phyloP scores from a whole-genome alignment of 441 rosid genomes.

The Populus hybrid region DNA sequence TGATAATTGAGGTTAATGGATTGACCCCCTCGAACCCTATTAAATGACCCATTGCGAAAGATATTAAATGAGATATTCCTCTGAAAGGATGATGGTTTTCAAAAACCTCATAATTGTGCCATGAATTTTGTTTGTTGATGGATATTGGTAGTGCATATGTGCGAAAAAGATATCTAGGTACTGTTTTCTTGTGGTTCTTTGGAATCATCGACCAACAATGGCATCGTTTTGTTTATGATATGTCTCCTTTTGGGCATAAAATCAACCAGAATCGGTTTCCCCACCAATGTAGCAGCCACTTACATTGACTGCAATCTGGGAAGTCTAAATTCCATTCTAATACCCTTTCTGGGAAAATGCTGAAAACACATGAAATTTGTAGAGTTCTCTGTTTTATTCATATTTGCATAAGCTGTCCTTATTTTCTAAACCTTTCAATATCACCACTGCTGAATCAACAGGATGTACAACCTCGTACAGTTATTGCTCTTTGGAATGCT shows the following conservation, averaged over 20 bases:
- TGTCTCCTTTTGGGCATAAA: background rate
- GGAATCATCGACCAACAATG: background rate
- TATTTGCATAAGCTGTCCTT: slow-evolving; percentile 2
- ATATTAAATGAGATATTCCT: no score
- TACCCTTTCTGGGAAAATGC: background rate
- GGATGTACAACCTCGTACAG: slow-evolving; percentile 53
- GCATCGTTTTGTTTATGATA: background rate
- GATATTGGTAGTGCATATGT: background rate
- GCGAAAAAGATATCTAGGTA: background rate
- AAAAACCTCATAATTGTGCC: background rate
- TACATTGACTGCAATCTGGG: background rate
- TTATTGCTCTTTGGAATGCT: slow-evolving; percentile 51
- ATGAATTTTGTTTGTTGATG: background rate
- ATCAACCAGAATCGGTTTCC: background rate
- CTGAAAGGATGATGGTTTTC: background rate
- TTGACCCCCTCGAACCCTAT: background rate
- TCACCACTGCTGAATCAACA: slow-evolving; percentile 27
- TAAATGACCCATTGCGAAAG: background rate
- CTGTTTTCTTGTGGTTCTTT: background rate
- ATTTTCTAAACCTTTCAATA: slow-evolving; percentile 8
- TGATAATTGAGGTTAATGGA: background rate
- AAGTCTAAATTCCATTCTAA: background rate
- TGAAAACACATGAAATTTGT: slow-evolving; percentile 1
- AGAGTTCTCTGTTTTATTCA: background rate
- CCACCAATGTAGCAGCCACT: background rate